A percentile compares a stretch with the other conserved stretches of the same genome.
Conservation (phyloP, 2,329 filamentous ascomycete species). For the Phyllosticta ampelicida region DNA sequence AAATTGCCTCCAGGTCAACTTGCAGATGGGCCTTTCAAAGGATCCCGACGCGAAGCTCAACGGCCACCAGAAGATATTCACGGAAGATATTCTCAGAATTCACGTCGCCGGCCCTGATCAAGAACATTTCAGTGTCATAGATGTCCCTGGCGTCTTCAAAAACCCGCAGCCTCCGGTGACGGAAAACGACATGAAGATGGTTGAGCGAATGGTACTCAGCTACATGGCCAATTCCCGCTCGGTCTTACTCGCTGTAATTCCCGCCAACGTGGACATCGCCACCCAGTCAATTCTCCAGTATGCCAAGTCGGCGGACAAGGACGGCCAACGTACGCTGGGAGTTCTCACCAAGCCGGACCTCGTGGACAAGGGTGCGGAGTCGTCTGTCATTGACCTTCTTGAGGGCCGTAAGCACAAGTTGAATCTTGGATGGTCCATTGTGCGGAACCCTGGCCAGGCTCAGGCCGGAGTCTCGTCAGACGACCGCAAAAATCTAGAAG, state of each 20-base stretch:
- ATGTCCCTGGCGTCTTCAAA: slow-evolving; percentile 39
- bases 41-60: not conserved
- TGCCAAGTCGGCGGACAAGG: slow-evolving; percentile 25
- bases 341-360: slow-evolving; percentile 29
- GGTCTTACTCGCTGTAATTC: slow-evolving; percentile 22
- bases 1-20: not conserved
- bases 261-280: slow-evolving; percentile 29
- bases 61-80: slow-evolving; percentile 23
- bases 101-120: slow-evolving; percentile 33
- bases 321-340: slow-evolving; percentile 25
- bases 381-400: slow-evolving; percentile 29
- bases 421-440: slow-evolving; percentile 42
- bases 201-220: slow-evolving; percentile 16
- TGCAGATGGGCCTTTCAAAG: not conserved
- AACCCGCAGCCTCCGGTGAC: slow-evolving; percentile 15
- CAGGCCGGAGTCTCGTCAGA: slow-evolving; percentile 14
- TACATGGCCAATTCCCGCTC: slow-evolving; percentile 22
- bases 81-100: slow-evolving; percentile 31
- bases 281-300: slow-evolving; percentile 37
- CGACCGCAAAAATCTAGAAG: slow-evolving; percentile 24
- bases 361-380: slow-evolving; percentile 26
- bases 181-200: slow-evolving; percentile 18
- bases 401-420: slow-evolving; percentile 31
- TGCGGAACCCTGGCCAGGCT: slow-evolving; percentile 35
- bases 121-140: slow-evolving; percentile 33